phyloP scores from a whole-genome alignment of 768 basidiomycete species.

The Termitomyces eurrhizus region DNA sequence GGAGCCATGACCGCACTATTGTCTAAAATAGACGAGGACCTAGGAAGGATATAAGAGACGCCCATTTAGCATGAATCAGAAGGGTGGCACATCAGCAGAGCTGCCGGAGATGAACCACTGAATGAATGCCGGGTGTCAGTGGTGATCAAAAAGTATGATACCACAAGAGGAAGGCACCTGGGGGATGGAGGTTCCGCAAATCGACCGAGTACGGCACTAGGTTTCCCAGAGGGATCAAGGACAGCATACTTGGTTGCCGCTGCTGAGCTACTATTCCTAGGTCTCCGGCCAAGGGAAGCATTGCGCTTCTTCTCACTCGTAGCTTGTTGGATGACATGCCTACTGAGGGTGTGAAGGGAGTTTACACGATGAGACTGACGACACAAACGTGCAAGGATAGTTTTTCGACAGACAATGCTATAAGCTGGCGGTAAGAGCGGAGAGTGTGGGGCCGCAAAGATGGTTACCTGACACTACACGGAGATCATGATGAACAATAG shows the following conservation, averaged over 20 bases:
- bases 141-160: slow-evolving; percentile 13
- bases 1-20: slow-evolving; percentile 21
- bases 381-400: slow-evolving; percentile 85
- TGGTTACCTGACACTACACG: slow-evolving; percentile 58
- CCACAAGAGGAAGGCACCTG: slow-evolving; percentile 18
- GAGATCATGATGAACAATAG: slow-evolving; percentile 1
- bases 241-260: slow-evolving; percentile 40
- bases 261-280: slow-evolving; percentile 55
- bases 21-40: slow-evolving; percentile 27
- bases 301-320: slow-evolving; percentile 81
- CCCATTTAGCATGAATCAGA: slow-evolving; percentile 9
- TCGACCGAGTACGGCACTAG: slow-evolving; percentile 20
- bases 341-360: slow-evolving; percentile 23
- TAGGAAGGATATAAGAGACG: slow-evolving; percentile 21
- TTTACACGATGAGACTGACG: slow-evolving; percentile 5
- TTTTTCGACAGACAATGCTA: slow-evolving; percentile 87
- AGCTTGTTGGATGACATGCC: slow-evolving; percentile 79
- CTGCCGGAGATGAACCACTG: slow-evolving; percentile 30
- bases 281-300: slow-evolving; percentile 52
- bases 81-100: slow-evolving; percentile 36
- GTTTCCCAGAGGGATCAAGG: slow-evolving; percentile 23
- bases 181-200: slow-evolving; percentile 22
- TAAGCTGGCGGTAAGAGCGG: slow-evolving; percentile 7
- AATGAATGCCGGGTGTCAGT: slow-evolving; percentile 17
- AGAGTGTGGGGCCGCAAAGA: slow-evolving; percentile 13